phyloP scores from a whole-genome alignment of 176 grass and related monocot species.

The Rhynchospora tenuis region DNA sequence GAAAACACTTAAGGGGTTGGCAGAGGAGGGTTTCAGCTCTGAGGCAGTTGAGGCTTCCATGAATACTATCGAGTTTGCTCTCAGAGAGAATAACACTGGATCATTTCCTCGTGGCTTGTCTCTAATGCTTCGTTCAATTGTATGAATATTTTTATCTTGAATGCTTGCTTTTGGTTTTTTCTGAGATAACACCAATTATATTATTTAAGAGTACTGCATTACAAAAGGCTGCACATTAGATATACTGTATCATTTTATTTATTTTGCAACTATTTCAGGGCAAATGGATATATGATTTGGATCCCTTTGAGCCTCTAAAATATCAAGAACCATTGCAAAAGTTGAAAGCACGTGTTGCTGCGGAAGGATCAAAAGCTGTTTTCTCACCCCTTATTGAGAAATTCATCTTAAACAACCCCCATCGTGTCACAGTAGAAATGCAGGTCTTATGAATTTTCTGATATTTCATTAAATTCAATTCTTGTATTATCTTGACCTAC shows the following conservation, averaged over 20 bases:
- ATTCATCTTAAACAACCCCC: conserved; percentile 80
- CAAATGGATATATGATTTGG: conserved; percentile 99
- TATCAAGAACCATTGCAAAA: conserved; percentile 81
- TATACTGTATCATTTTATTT: background rate
- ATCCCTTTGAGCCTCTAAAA: conserved; percentile 97
- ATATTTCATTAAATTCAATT: background rate
- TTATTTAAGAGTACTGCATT: background rate
- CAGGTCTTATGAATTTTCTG: conserved; percentile 30
- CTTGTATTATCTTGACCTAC: background rate
- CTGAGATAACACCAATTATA: background rate
- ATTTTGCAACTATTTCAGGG: conserved; percentile 48
- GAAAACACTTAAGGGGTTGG: conserved; percentile 65
- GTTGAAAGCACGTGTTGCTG: conserved; percentile 77
- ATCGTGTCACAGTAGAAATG: conserved; percentile 93
- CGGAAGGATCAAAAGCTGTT: conserved; percentile 82
- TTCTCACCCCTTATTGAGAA: conserved; percentile 80
- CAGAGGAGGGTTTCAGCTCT: conserved; percentile 73
- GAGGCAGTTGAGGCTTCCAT: conserved; percentile 95
- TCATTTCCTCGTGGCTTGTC: conserved; percentile 92
- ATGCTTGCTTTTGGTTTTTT: background rate
- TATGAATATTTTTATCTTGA: conserved; percentile 35
- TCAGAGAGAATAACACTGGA: conserved; percentile 94
- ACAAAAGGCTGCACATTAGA: conserved; percentile 3
- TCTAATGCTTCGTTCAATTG: conserved; percentile 93
- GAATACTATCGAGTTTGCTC: conserved; percentile 96